These are phyloP conservation scores for Fusarium pseudograminearum DNA, from an alignment of 2,329 filamentous ascomycete genomes.

Conservation along the genomic window DNA sequence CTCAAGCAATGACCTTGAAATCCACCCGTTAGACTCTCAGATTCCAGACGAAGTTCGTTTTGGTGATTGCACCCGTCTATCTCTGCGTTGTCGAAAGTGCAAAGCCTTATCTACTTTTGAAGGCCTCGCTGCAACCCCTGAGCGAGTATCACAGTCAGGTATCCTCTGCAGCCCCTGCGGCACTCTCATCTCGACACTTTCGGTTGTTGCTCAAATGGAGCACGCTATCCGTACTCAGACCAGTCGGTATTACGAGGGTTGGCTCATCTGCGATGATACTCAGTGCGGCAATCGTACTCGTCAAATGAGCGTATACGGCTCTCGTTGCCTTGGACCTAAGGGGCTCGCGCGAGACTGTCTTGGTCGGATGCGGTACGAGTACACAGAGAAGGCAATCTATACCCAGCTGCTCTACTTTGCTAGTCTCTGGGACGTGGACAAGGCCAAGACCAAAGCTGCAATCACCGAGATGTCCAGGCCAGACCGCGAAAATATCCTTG, in stretches of 20 bases:
- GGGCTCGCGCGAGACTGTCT: slow-evolving; percentile 86
- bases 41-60: slow-evolving; percentile 93
- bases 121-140: slow-evolving; percentile 72
- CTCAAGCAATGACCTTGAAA: slow-evolving; percentile 72
- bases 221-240: slow-evolving; percentile 82
- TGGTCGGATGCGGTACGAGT: slow-evolving; percentile 90
- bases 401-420: slow-evolving; percentile 94
- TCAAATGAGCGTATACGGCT: slow-evolving; percentile 93
- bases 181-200: slow-evolving; percentile 74
- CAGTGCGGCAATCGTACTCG: slow-evolving; percentile 88
- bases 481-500: slow-evolving; percentile 73
- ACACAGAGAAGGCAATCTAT: slow-evolving; percentile 89
- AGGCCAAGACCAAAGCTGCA: slow-evolving; percentile 68
- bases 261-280: slow-evolving; percentile 90
- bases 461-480: slow-evolving; percentile 62
- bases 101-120: slow-evolving; percentile 79
- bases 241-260: slow-evolving; percentile 89
- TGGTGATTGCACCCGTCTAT: slow-evolving; percentile 80
- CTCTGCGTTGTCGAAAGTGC: slow-evolving; percentile 85
- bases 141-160: slow-evolving; percentile 77
- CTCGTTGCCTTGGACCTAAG: slow-evolving; percentile 87
- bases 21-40: slow-evolving; percentile 93
- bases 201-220: slow-evolving; percentile 88
- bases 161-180: slow-evolving; percentile 79
- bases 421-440: slow-evolving; percentile 89